A percentile compares a stretch with the other conserved stretches of the same genome.
Evolutionary conservation across 306 rosid species (phyloP).

Genomic region (Carpinus fangiana): DNA sequence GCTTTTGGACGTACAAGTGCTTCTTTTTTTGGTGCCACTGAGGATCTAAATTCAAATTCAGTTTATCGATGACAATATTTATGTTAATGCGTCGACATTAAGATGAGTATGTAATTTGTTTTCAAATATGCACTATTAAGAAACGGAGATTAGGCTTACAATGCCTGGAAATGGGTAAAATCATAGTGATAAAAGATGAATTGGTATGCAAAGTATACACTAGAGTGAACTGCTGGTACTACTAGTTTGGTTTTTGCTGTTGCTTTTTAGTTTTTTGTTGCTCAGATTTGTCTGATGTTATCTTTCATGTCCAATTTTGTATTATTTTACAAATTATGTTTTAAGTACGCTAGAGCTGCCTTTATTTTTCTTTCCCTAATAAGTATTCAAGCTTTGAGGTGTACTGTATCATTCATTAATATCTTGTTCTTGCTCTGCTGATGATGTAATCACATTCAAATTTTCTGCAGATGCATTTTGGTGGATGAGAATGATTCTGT

Average conservation of each 20-base stretch:
- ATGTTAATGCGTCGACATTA: not conserved
- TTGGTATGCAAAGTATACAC: no score
- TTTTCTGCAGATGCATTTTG: constrained; percentile 77
- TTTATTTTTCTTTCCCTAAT: not conserved
- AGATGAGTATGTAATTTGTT: not conserved
- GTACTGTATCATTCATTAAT: constrained; percentile 6
- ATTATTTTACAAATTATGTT: not conserved
- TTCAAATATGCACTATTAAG: not conserved
- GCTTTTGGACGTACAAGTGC: not conserved
- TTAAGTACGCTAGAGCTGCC: not conserved
- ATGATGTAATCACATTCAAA: constrained; percentile 21
- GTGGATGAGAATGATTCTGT: constrained; percentile 94
- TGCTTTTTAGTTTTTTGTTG: not conserved
- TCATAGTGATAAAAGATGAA: not conserved
- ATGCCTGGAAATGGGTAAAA: not conserved
- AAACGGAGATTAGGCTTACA: not conserved
- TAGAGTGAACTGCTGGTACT: not conserved
- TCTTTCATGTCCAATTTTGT: not conserved
- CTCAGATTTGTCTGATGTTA: not conserved
- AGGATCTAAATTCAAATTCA: not conserved
- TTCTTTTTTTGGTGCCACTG: not conserved
- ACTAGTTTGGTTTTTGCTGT: not conserved
- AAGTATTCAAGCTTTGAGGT: constrained; percentile 10
- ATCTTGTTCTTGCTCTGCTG: constrained; percentile 21
- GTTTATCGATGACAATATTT: not conserved